Conservation (phyloP, 164 flowering plant genomes). For the Macadamia tetraphylla region DNA sequence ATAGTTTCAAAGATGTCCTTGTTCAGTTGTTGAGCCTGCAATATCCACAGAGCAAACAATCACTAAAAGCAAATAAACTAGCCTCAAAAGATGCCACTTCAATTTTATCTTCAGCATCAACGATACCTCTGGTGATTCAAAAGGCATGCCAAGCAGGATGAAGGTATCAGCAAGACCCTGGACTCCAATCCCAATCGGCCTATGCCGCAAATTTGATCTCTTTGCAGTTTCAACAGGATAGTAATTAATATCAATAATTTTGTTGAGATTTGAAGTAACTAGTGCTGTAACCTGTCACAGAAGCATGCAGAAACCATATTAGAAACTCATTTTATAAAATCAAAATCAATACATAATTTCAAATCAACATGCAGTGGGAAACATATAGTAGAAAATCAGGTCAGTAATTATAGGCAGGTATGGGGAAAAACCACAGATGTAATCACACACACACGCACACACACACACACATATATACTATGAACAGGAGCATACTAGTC, state of each 20-base stretch:
- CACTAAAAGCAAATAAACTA: neutral
- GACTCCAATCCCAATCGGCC: slow-evolving; percentile 97
- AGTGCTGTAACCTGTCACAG: slow-evolving; percentile 53
- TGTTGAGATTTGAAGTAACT: slow-evolving; percentile 80
- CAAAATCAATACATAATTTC: neutral
- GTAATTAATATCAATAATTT: slow-evolving; percentile 86
- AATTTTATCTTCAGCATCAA: neutral
- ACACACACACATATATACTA: neutral
- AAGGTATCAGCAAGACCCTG: slow-evolving; percentile 97
- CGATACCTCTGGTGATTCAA: slow-evolving; percentile 89
- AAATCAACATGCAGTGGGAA: too few relatives aligned
- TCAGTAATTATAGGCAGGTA: too few relatives aligned
- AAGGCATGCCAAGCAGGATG: slow-evolving; percentile 94
- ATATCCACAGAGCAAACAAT: neutral
- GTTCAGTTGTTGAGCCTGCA: slow-evolving; percentile 87
- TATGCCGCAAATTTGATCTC: slow-evolving; percentile 75
- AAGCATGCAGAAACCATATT: slow-evolving; percentile 1
- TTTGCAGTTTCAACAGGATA: slow-evolving; percentile 96
- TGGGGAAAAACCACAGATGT: neutral
- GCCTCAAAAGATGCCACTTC: neutral
- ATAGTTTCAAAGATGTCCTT: slow-evolving; percentile 94
- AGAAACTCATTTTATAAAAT: neutral
- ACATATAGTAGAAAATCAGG: too few relatives aligned
- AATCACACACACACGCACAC: neutral
- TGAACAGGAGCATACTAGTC: neutral